Evolutionary conservation across 345 rosid species (phyloP).

Genomic region (Durio zibethinus): DNA sequence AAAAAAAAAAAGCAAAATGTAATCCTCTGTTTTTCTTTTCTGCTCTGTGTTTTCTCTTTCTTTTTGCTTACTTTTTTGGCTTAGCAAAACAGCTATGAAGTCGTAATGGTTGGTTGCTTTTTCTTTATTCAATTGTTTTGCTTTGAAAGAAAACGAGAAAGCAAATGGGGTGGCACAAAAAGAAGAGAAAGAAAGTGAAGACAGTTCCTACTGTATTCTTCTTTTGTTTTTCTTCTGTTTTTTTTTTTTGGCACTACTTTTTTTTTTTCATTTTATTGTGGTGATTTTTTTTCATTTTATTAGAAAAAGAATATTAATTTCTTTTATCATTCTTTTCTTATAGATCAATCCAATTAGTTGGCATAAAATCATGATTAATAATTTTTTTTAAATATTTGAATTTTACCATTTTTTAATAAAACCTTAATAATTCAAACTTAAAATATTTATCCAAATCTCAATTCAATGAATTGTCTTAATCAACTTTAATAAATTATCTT

Average conservation of each 20-base stretch:
- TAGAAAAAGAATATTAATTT: too few species aligned
- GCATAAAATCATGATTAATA: too few species aligned
- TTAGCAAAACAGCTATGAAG: not conserved
- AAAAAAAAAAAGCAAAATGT: not conserved
- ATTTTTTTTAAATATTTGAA: too few species aligned
- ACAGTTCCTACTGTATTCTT: not conserved
- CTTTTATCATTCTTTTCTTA: not conserved
- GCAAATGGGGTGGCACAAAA: not conserved
- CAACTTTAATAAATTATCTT: too few species aligned
- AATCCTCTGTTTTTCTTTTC: not conserved
- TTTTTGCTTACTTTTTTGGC: not conserved
- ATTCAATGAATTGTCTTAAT: not conserved
- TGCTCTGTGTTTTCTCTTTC: not conserved
- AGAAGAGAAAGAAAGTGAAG: not conserved
- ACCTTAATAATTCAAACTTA: too few species aligned
- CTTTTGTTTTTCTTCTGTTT: too few species aligned
- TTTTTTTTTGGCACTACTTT: too few species aligned
- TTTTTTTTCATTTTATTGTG: not conserved
- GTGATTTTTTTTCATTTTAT: too few species aligned
- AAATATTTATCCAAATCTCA: not conserved
- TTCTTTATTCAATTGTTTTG: conserved; percentile 5
- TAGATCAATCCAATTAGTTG: too few species aligned
- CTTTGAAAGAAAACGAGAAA: not conserved
- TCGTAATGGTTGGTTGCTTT: not conserved
- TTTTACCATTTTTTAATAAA: too few species aligned